A percentile compares a stretch with the other conserved stretches of the same genome.
Evolutionary conservation across 2,329 filamentous ascomycete genomes (phyloP).

Genomic region (Whalleya microplaca): DNA sequence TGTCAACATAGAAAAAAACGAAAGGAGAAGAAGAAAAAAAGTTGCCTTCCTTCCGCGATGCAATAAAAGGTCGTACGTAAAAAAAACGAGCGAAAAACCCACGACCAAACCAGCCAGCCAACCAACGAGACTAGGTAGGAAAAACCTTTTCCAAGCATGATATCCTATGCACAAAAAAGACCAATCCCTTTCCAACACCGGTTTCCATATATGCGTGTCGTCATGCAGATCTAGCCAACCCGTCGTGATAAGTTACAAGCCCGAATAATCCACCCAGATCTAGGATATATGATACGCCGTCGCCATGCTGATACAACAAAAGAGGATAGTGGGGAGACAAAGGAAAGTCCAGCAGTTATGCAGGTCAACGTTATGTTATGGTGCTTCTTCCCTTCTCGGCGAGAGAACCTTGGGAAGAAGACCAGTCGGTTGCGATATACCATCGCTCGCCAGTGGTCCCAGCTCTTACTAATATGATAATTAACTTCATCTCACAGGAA

Average conservation of each 20-base stretch:
- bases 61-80: not conserved
- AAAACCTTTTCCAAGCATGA: not conserved
- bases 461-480: no score
- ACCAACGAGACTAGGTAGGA: no score
- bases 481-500: slow-evolving; percentile 33
- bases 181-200: not conserved
- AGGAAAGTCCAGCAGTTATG: slow-evolving; percentile 20
- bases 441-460: not conserved
- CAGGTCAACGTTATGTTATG: slow-evolving; percentile 19
- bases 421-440: slow-evolving; percentile 6
- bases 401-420: slow-evolving; percentile 5
- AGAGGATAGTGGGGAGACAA: slow-evolving; percentile 7
- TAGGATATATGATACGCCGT: slow-evolving; percentile 29
- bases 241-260: not conserved
- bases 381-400: slow-evolving; percentile 15
- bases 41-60: not conserved
- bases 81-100: not conserved
- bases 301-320: slow-evolving; percentile 28
- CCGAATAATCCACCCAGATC: slow-evolving; percentile 12
- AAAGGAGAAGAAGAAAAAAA: not conserved
- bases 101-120: not conserved
- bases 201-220: slow-evolving; percentile 1
- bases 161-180: not conserved
- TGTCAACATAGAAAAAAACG: not conserved
- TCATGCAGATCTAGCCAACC: slow-evolving; percentile 1